Evolutionary conservation across 139 green algal genomes (phyloP).

Genomic region (Gonium pectorale): DNA sequence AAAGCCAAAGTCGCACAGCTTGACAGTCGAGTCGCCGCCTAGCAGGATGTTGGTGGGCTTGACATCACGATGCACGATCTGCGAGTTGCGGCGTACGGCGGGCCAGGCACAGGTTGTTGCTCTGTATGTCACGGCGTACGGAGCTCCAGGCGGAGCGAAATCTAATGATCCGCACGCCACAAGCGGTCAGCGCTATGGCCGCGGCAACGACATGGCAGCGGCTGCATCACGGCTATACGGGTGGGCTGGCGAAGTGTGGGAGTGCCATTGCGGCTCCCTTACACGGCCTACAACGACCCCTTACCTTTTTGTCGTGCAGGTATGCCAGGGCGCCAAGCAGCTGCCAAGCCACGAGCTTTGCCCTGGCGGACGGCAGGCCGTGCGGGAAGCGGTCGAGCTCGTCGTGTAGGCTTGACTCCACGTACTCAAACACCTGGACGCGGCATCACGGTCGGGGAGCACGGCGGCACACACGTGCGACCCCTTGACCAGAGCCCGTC

Average conservation of each 20-base stretch:
- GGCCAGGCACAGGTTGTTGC: not conserved
- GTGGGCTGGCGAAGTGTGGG: too few species aligned
- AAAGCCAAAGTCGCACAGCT: slow-evolving; percentile 21
- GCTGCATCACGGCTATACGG: not conserved
- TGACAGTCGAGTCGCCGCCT: not conserved
- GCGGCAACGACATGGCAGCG: not conserved
- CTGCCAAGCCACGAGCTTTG: slow-evolving; percentile 58
- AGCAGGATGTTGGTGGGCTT: slow-evolving; percentile 29
- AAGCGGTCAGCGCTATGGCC: not conserved
- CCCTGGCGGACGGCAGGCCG: slow-evolving; percentile 21
- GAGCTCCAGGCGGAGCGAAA: too few species aligned
- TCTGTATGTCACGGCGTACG: not conserved
- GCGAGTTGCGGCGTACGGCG: not conserved
- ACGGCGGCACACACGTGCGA: too few species aligned
- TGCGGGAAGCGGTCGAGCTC: slow-evolving; percentile 17
- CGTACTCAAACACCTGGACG: slow-evolving; percentile 42
- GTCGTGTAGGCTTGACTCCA: slow-evolving; percentile 41
- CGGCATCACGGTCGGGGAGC: too few species aligned
- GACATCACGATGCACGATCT: slow-evolving; percentile 18
- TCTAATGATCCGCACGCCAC: not conserved
- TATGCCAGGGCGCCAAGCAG: slow-evolving; percentile 44
- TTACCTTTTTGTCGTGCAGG: slow-evolving; percentile 48
- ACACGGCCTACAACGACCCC: not conserved
- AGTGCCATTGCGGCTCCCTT: too few species aligned
- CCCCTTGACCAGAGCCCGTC: too few species aligned